These are phyloP conservation scores for Dioszegia crocea DNA, from an alignment of 768 basidiomycete genomes.

Conservation along the genomic window DNA sequence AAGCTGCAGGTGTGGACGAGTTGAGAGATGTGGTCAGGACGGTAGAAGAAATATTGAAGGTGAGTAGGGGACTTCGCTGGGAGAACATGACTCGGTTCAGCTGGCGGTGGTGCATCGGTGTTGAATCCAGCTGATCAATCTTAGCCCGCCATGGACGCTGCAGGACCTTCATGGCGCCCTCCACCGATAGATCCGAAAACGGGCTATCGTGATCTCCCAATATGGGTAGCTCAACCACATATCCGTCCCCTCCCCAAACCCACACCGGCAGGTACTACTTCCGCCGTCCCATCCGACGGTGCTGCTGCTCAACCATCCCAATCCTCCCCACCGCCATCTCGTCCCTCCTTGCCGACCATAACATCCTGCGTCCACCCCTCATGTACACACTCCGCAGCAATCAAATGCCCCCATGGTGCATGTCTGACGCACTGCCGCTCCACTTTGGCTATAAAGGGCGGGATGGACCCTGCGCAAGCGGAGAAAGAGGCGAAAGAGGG, in stretches of 20 bases:
- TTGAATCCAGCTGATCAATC: background rate
- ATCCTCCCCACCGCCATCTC: slow-evolving; percentile 2
- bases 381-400: slow-evolving; percentile 37
- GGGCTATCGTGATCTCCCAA: slow-evolving; percentile 59
- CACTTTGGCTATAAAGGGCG: slow-evolving; percentile 26
- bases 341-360: background rate
- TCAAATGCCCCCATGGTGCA: slow-evolving; percentile 35
- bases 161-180: slow-evolving; percentile 36
- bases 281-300: background rate
- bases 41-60: slow-evolving; percentile 61
- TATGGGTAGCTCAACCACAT: slow-evolving; percentile 71
- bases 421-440: slow-evolving; percentile 48
- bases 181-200: slow-evolving; percentile 58
- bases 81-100: too few species aligned
- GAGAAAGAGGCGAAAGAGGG: slow-evolving; percentile 23
- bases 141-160: slow-evolving; percentile 18
- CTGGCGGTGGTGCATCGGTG: too few species aligned
- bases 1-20: slow-evolving; percentile 47
- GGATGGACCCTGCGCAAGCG: slow-evolving; percentile 28
- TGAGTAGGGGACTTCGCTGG: slow-evolving; percentile 43
- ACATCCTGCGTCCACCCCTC: background rate
- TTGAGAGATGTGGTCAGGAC: slow-evolving; percentile 61
- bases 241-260: slow-evolving; percentile 53
- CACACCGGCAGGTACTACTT: background rate
- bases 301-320: background rate